phyloP scores from a whole-genome alignment of 768 basidiomycete genomes.

The Amanita inopinata region DNA sequence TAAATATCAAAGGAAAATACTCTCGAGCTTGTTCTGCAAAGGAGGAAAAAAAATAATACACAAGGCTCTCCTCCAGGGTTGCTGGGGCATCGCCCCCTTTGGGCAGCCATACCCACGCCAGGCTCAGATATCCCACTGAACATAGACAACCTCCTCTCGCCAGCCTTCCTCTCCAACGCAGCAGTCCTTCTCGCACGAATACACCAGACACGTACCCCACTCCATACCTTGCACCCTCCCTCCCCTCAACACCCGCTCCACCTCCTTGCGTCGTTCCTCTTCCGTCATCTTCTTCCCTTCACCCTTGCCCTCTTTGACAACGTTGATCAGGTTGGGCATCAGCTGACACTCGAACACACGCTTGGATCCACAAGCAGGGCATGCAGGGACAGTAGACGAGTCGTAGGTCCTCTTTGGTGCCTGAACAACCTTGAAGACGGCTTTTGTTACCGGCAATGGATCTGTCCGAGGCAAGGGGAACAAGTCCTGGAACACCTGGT shows the following conservation, averaged over 20 bases:
- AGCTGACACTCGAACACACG: constrained; percentile 90
- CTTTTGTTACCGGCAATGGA: constrained; percentile 47
- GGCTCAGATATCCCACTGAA: constrained; percentile 49
- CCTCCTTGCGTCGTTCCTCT: constrained; percentile 56
- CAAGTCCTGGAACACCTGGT: constrained; percentile 59
- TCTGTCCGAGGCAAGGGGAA: constrained; percentile 49
- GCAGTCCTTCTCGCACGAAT: constrained; percentile 81
- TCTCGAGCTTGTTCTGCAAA: no score
- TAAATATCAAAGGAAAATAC: background rate
- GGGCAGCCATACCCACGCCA: background rate
- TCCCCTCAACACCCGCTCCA: constrained; percentile 46
- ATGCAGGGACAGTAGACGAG: constrained; percentile 45
- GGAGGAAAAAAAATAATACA: no score
- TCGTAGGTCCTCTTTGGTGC: constrained; percentile 44
- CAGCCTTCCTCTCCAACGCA: constrained; percentile 45
- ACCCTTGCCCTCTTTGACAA: constrained; percentile 31
- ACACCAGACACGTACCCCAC: constrained; percentile 89
- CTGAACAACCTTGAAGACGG: constrained; percentile 46
- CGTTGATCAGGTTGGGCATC: constrained; percentile 88
- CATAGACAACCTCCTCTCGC: constrained; percentile 67
- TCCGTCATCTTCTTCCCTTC: constrained; percentile 38
- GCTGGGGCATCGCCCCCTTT: background rate
- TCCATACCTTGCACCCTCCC: constrained; percentile 62
- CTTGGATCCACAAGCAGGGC: constrained; percentile 53
- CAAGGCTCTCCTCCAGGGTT: no score